A percentile compares a stretch with the other conserved stretches of the same genome.
These are phyloP conservation scores for Davidsoniella eucalypti DNA, from an alignment of 2,329 filamentous ascomycete species.

Conservation along the genomic window DNA sequence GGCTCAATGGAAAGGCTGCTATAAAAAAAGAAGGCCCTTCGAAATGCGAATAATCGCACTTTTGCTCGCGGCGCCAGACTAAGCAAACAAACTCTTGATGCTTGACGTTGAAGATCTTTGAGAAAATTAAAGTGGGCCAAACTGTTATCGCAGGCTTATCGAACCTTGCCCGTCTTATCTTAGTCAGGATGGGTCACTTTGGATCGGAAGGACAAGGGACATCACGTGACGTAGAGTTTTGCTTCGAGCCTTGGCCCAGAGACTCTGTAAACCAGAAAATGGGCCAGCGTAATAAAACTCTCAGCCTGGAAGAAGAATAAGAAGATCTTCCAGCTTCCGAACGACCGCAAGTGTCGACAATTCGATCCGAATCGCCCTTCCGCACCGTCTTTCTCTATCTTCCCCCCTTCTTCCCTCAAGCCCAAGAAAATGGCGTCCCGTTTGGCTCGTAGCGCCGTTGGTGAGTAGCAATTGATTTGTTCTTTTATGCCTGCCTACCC, in stretches of 20 bases:
- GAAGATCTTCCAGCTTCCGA: conserved; percentile 25
- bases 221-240: conserved; percentile 24
- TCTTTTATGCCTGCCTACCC: neutral
- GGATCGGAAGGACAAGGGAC: conserved; percentile 13
- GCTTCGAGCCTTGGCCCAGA: conserved; percentile 16
- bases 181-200: neutral
- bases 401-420: conserved; percentile 24
- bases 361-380: conserved; percentile 22
- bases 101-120: conserved; percentile 12
- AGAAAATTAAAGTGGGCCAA: conserved; percentile 16
- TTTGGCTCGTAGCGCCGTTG: conserved; percentile 86
- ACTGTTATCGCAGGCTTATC: conserved; percentile 2
- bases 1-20: neutral
- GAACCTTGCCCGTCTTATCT: neutral
- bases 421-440: conserved; percentile 93
- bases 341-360: conserved; percentile 22
- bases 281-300: conserved; percentile 30
- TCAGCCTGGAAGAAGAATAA: conserved; percentile 17
- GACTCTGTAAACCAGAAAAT: neutral
- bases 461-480: conserved; percentile 41
- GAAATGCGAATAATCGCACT: neutral
- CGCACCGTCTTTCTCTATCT: neutral
- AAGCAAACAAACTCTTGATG: neutral
- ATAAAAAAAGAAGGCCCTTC: neutral
- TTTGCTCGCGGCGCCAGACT: neutral